Conservation (phyloP, 371 early-diverging fungal species). For the Globomyces sp. region DNA sequence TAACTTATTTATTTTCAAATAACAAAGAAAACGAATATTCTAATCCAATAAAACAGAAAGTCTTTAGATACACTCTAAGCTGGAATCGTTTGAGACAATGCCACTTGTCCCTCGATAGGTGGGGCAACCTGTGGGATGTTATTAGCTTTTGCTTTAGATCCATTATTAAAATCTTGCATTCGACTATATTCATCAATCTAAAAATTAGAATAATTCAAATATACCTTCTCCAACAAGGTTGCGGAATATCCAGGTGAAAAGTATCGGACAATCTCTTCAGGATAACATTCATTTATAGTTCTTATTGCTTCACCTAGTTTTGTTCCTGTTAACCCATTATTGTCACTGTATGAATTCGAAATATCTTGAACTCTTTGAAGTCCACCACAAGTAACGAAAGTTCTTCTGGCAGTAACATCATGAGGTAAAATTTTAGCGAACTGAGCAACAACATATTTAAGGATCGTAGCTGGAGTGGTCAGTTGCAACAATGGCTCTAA, state of each 20-base stretch:
- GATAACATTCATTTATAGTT: constrained; percentile 56
- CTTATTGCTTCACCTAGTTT: constrained; percentile 55
- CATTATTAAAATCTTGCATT: constrained; percentile 20
- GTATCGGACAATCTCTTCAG: constrained; percentile 60
- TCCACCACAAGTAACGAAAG: constrained; percentile 54
- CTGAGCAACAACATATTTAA: constrained; percentile 56
- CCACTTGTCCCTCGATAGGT: constrained; percentile 6
- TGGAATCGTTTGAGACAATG: constrained; percentile 21
- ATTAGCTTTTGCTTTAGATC: constrained; percentile 4
- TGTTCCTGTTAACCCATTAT: constrained; percentile 36
- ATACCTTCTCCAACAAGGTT: constrained; percentile 50
- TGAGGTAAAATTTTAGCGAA: constrained; percentile 57
- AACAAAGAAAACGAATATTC: constrained; percentile 13
- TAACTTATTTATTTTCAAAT: not conserved
- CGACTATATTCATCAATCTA: constrained; percentile 27
- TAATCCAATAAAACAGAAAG: constrained; percentile 4
- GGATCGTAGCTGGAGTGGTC: constrained; percentile 48
- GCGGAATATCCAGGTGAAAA: constrained; percentile 57
- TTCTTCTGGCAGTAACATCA: constrained; percentile 51
- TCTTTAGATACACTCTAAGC: constrained; percentile 11
- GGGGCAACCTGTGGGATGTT: not conserved
- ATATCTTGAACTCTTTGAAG: constrained; percentile 55
- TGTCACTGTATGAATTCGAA: constrained; percentile 32
- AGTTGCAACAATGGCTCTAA: constrained; percentile 50
- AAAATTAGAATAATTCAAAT: not conserved